Evolutionary conservation across 768 basidiomycete genomes (phyloP).

Genomic region (Tricholoma saponaceum): DNA sequence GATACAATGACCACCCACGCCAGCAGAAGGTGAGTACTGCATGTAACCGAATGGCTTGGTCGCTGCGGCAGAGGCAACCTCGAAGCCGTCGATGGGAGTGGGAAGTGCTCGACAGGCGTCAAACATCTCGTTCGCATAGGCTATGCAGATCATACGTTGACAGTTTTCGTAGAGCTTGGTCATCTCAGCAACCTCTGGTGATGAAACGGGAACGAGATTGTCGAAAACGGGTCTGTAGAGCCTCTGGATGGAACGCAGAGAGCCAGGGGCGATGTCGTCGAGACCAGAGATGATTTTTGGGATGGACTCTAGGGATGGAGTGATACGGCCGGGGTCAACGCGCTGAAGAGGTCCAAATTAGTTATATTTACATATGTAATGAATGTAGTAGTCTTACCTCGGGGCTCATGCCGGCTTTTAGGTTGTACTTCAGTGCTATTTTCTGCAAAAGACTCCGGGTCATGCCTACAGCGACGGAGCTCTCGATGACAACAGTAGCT

Average conservation of each 20-base stretch:
- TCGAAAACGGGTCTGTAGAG: not conserved
- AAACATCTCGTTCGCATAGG: not conserved
- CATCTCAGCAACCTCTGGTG: not conserved
- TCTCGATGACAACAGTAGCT: not conserved
- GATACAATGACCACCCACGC: too few species aligned
- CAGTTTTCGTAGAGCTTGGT: not conserved
- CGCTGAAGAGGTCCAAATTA: too few species aligned
- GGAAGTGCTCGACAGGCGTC: not conserved
- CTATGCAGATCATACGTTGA: not conserved
- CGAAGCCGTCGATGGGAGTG: too few species aligned
- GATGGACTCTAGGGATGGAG: not conserved
- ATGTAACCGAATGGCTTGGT: not conserved
- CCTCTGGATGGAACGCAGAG: too few species aligned
- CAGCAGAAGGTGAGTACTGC: not conserved
- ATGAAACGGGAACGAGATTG: not conserved
- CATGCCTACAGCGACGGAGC: not conserved
- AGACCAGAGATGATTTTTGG: too few species aligned
- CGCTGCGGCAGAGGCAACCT: too few species aligned
- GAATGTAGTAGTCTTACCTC: not conserved
- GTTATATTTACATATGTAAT: not conserved
- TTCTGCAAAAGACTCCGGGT: not conserved
- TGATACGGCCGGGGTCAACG: not conserved
- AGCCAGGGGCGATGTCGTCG: too few species aligned
- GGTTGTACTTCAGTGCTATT: too few species aligned
- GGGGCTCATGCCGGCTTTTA: too few species aligned